phyloP scores from a whole-genome alignment of 1,284 basidiomycete species.

The Moesziomyces antarcticus region DNA sequence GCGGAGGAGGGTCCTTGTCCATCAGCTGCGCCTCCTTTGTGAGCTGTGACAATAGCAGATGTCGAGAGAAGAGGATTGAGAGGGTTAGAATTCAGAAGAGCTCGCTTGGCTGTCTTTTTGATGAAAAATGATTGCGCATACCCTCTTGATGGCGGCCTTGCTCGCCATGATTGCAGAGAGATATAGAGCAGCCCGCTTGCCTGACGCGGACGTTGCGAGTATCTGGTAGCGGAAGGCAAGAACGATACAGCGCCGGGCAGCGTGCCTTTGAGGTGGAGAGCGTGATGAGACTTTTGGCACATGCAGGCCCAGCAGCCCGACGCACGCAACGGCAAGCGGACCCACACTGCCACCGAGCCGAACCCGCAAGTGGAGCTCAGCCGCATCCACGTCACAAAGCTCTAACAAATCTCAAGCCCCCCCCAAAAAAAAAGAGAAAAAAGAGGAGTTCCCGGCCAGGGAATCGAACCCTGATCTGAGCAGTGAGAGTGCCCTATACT shows the following conservation, averaged over 20 bases:
- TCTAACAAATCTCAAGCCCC: too few species aligned
- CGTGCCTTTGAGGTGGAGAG: too few species aligned
- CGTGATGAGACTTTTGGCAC: too few species aligned
- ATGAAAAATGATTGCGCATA: conserved; percentile 3
- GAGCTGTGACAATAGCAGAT: conserved; percentile 71
- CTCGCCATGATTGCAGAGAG: conserved; percentile 28
- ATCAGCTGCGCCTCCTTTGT: conserved; percentile 89
- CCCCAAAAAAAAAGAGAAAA: too few species aligned
- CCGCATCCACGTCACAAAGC: too few species aligned
- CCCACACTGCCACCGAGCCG: too few species aligned
- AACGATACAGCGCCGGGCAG: too few species aligned
- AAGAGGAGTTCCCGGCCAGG: conserved; percentile 36
- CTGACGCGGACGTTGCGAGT: background rate
- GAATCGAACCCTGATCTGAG: conserved; percentile 55
- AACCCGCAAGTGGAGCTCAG: too few species aligned
- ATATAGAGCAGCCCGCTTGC: background rate
- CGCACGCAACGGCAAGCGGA: too few species aligned
- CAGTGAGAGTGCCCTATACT: conserved; percentile 35
- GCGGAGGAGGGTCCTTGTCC: conserved; percentile 92
- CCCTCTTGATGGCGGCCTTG: conserved; percentile 49
- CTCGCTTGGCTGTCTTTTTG: background rate
- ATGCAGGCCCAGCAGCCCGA: too few species aligned
- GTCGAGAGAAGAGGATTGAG: background rate
- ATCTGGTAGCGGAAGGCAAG: too few species aligned
- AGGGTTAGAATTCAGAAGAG: background rate